Conservation (phyloP, 1,139 yeast genomes). For the Suhomyces terraborum region DNA sequence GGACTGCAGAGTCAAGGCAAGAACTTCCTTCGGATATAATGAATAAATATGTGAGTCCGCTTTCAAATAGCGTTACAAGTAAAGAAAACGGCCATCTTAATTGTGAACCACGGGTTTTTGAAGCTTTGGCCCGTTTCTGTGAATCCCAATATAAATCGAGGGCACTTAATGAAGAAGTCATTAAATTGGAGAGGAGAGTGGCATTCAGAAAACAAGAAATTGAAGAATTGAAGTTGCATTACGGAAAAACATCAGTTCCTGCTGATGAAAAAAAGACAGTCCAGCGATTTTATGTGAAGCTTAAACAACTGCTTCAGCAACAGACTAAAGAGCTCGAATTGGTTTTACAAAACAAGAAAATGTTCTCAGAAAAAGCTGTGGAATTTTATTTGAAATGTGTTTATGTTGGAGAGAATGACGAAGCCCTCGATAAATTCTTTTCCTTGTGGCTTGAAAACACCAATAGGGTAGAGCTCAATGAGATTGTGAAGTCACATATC, state of each 20-base stretch:
- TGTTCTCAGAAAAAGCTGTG: conserved; percentile 58
- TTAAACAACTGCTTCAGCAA: conserved; percentile 48
- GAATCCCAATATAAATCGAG: conserved; percentile 60
- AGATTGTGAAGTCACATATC: conserved; percentile 33
- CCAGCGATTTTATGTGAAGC: conserved; percentile 49
- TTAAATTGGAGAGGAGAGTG: conserved; percentile 41
- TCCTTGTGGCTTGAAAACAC: conserved; percentile 82
- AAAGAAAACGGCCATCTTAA: not conserved
- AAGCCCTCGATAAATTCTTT: conserved; percentile 73
- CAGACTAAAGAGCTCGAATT: conserved; percentile 52
- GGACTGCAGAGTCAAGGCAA: conserved; percentile 72
- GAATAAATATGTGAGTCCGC: conserved; percentile 54
- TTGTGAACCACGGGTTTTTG: conserved; percentile 37
- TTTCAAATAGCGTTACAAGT: conserved; percentile 19
- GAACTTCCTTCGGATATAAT: conserved; percentile 64
- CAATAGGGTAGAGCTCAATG: conserved; percentile 42
- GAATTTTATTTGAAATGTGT: conserved; percentile 61
- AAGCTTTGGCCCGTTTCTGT: conserved; percentile 73
- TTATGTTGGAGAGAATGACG: conserved; percentile 50
- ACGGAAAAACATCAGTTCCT: conserved; percentile 39
- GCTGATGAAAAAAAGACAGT: conserved; percentile 52
- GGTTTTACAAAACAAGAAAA: conserved; percentile 37
- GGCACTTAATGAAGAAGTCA: conserved; percentile 46
- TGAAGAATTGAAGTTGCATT: conserved; percentile 48
- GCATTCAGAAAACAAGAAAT: conserved; percentile 45